phyloP scores from a whole-genome alignment of 2,329 filamentous ascomycete genomes.

The Exophiala alcalophila region DNA sequence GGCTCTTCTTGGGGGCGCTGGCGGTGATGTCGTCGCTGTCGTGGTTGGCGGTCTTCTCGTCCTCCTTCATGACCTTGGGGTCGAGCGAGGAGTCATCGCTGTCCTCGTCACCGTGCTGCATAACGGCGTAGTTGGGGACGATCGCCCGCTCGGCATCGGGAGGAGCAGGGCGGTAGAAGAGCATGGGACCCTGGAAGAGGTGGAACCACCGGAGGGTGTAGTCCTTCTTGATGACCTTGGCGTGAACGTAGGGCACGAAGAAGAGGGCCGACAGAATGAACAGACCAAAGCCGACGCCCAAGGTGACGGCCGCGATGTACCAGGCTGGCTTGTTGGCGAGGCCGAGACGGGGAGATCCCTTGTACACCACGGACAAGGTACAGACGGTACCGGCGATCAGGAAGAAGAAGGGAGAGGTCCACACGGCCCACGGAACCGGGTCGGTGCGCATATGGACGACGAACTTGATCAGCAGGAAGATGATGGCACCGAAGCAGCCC shows the following conservation, averaged over 20 bases:
- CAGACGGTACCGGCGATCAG: conserved; percentile 71
- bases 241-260: conserved; percentile 69
- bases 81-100: conserved; percentile 9
- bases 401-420: conserved; percentile 72
- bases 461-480: conserved; percentile 71
- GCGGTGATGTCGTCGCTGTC: conserved; percentile 16
- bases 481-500: conserved; percentile 61
- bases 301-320: conserved; percentile 65
- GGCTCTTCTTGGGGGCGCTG: conserved; percentile 1
- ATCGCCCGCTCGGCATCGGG: conserved; percentile 53
- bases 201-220: conserved; percentile 62
- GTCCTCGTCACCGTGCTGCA: conserved; percentile 60
- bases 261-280: conserved; percentile 61
- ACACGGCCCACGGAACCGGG: conserved; percentile 70
- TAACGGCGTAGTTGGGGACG: conserved; percentile 73
- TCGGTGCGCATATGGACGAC: conserved; percentile 69
- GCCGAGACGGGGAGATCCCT: conserved; percentile 68
- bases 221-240: conserved; percentile 67
- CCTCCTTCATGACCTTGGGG: neutral
- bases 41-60: conserved; percentile 28
- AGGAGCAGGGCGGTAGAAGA: conserved; percentile 59
- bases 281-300: conserved; percentile 63
- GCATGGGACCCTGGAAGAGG: conserved; percentile 60
- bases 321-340: conserved; percentile 64
- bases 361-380: conserved; percentile 73